These are phyloP conservation scores for Myriosclerotinia scirpicola DNA, from an alignment of 2,329 filamentous ascomycete species.

Conservation along the genomic window DNA sequence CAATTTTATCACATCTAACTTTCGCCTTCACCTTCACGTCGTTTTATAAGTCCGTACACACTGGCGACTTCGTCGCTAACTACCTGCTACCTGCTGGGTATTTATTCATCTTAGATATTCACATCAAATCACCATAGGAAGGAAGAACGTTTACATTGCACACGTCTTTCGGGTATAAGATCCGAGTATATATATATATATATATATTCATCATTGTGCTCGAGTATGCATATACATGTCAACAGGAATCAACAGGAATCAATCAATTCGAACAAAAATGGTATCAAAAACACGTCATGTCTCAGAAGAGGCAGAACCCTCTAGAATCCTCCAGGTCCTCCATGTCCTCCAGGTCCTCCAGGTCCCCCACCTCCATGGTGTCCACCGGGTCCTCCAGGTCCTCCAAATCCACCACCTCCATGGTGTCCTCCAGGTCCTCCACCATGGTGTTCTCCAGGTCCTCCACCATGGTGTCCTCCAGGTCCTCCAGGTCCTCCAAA, in stretches of 20 bases:
- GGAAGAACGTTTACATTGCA: neutral
- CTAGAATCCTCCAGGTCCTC: neutral
- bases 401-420: neutral
- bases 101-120: too few species aligned
- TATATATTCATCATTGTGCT: neutral
- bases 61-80: too few species aligned
- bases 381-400: neutral
- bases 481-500: too few species aligned
- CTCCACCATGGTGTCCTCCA: neutral
- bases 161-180: too few species aligned
- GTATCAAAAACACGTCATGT: constrained; percentile 1
- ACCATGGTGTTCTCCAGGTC: neutral
- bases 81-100: too few species aligned
- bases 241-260: neutral
- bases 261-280: neutral
- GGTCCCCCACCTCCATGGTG: neutral
- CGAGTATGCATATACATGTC: too few species aligned
- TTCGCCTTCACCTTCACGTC: too few species aligned
- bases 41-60: too few species aligned
- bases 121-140: neutral
- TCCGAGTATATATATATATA: too few species aligned
- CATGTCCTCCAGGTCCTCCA: neutral
- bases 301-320: neutral
- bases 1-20: too few species aligned
- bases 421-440: neutral